Evolutionary conservation across 177 flowering plant genomes (phyloP).

Genomic region (Tripterygium wilfordii): DNA sequence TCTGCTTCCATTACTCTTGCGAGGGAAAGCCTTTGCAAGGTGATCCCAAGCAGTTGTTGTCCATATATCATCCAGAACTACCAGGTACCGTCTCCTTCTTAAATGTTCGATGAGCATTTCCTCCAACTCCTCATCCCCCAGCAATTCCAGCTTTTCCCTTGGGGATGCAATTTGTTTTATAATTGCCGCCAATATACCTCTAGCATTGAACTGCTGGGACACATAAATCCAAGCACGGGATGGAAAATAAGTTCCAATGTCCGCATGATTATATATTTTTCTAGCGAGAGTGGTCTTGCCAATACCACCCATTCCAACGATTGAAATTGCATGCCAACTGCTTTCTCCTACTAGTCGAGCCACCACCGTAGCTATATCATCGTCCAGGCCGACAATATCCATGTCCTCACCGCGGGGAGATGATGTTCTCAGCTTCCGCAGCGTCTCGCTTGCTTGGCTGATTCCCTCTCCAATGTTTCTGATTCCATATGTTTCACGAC

Average conservation of each 20-base stretch:
- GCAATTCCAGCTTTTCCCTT: neutral
- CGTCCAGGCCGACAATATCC: conserved; percentile 12
- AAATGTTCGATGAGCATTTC: neutral
- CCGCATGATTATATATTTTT: conserved; percentile 10
- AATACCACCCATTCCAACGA: conserved; percentile 26
- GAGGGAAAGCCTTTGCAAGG: conserved; percentile 6
- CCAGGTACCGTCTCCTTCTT: conserved; percentile 4
- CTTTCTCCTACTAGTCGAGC: neutral
- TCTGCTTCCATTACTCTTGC: conserved; percentile 5
- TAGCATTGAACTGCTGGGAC: conserved; percentile 14
- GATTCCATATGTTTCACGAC: conserved; percentile 11
- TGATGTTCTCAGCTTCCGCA: conserved; percentile 2
- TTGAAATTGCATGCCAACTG: conserved; percentile 2
- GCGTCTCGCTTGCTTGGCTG: neutral
- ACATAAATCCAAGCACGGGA: conserved; percentile 23
- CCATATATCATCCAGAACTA: conserved; percentile 15
- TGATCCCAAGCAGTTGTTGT: conserved; percentile 13
- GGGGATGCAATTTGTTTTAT: neutral
- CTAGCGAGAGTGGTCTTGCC: conserved; percentile 28
- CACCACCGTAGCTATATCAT: conserved; percentile 3
- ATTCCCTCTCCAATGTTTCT: neutral
- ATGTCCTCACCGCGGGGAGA: conserved; percentile 11
- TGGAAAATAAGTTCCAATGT: conserved; percentile 9
- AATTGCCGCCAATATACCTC: conserved; percentile 3
- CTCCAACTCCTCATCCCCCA: conserved; percentile 4